Evolutionary conservation across 2,329 filamentous ascomycete species (phyloP), one percentile per base, ranked within the genome.

Genomic region (Botrytis sinoallii): DNA sequence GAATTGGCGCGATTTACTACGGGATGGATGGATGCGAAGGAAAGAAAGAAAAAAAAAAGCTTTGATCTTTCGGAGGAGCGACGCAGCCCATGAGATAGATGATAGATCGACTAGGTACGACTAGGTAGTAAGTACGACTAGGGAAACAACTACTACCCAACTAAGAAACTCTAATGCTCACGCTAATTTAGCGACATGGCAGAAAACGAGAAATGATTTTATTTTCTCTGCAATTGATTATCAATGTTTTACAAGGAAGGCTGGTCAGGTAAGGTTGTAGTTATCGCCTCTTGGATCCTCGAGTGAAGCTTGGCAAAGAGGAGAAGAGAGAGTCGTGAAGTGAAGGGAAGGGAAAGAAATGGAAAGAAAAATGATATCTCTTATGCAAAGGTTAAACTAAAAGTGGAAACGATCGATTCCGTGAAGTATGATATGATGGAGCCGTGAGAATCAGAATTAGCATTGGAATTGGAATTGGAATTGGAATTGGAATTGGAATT

Each of bases 251-350:
- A 55, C 48, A n/a, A 55, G 52, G n/a, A 32, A 32, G n/a, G n/a
- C n/a, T 18, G 52, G 52, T 4, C 16, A 57, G 52, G 52, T 12
- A 60, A 48, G 46, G 68, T 70, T 40, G 68, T 32, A 48, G 68
- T 63, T 70, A 70, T 70, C 68, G 68, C 68, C 46, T 65, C n/a
- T 46, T 69, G 38, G 61, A 70, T 70, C 68, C 68, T 70, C 61
- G 68, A 68, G 14, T 52, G 59, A 61, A 61, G 59, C 22, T 38
- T 61, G 48, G 48, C 25, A 16, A 7, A n/a, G 48, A 52, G 25
- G 48, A 52, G 48, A 6, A 14, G 25, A 55, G 25, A 55, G 48
- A 55, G 48, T 55, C 48, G 48, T 55, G 48, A 55, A 16, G 48
- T 6, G 48, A n/a, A 52, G 48, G 22, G 48, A n/a, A 48, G 22